phyloP scores from a whole-genome alignment of 345 rosid species.

The Microthlaspi erraticum region DNA sequence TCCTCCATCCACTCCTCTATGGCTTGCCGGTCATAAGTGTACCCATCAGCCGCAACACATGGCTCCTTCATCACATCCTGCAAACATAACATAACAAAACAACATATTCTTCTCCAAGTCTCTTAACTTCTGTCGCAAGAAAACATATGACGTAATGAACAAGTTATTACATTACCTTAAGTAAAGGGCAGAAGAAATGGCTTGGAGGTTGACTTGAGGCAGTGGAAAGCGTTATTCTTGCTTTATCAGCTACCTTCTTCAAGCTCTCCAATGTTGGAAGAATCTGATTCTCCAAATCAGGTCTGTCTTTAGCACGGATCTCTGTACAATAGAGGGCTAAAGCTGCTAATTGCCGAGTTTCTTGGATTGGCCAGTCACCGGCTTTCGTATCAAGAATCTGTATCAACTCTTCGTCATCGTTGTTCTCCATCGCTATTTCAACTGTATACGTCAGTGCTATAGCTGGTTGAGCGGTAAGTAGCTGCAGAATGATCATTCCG shows the following conservation, averaged over 20 bases:
- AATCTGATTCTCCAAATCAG: slow-evolving; percentile 58
- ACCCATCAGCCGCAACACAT: slow-evolving; percentile 89
- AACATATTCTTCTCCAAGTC: not conserved
- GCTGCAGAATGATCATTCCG: slow-evolving; percentile 80
- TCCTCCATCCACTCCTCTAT: slow-evolving; percentile 72
- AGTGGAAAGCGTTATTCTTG: slow-evolving; percentile 37
- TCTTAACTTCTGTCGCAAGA: slow-evolving; percentile 7
- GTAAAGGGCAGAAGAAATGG: slow-evolving; percentile 83
- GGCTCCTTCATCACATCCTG: slow-evolving; percentile 88
- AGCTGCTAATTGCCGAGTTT: slow-evolving; percentile 62
- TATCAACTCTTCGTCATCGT: slow-evolving; percentile 44
- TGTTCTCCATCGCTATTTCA: slow-evolving; percentile 64
- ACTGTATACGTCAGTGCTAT: slow-evolving; percentile 66
- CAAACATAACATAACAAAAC: not conserved
- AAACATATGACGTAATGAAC: slow-evolving; percentile 6
- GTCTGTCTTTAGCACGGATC: slow-evolving; percentile 67
- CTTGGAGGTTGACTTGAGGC: slow-evolving; percentile 48
- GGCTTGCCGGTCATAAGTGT: slow-evolving; percentile 74
- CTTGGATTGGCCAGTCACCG: slow-evolving; percentile 78
- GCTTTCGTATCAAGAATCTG: slow-evolving; percentile 71
- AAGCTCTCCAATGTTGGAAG: slow-evolving; percentile 73
- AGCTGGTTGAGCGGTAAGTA: slow-evolving; percentile 79
- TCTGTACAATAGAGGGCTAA: slow-evolving; percentile 75
- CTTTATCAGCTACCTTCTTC: slow-evolving; percentile 57
- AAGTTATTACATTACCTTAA: slow-evolving; percentile 56